A percentile compares a stretch with the other conserved stretches of the same genome.
phyloP scores from a whole-genome alignment of 179 eudicot genomes.

The Monotropa hypopitys region DNA sequence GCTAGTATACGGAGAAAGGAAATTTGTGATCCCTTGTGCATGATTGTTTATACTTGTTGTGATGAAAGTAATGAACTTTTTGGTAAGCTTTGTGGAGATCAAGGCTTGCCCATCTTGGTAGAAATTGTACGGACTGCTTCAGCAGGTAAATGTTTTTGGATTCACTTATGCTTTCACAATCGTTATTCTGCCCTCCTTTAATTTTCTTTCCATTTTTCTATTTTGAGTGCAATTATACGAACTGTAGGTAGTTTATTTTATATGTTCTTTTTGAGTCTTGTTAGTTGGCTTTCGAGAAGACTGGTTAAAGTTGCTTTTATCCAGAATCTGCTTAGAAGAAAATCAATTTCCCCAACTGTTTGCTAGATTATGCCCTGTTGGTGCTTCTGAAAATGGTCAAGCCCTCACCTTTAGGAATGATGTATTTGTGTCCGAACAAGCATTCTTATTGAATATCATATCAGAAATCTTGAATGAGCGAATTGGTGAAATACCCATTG shows the following conservation, averaged over 20 bases:
- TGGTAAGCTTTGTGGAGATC: slow-evolving; percentile 30
- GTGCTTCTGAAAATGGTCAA: slow-evolving; percentile 12
- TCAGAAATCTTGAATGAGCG: slow-evolving; percentile 52
- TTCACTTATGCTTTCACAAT: neutral
- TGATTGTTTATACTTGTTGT: slow-evolving; percentile 53
- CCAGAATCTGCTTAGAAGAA: slow-evolving; percentile 54
- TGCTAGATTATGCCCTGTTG: slow-evolving; percentile 16
- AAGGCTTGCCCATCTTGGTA: slow-evolving; percentile 35
- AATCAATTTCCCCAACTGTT: slow-evolving; percentile 35
- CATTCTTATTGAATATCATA: slow-evolving; percentile 41
- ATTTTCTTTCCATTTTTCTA: neutral
- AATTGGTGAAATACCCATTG: slow-evolving; percentile 30
- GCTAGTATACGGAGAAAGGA: slow-evolving; percentile 40
- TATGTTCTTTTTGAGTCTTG: neutral
- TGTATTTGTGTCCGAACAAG: slow-evolving; percentile 42
- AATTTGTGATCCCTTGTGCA: slow-evolving; percentile 66
- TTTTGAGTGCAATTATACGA: neutral
- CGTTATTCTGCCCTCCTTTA: neutral
- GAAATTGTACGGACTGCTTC: slow-evolving; percentile 50
- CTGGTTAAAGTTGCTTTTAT: slow-evolving; percentile 62
- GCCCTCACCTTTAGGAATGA: slow-evolving; percentile 6
- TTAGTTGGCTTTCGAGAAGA: slow-evolving; percentile 68
- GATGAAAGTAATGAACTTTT: slow-evolving; percentile 28
- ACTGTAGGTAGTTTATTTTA: neutral
- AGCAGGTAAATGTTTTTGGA: slow-evolving; percentile 26